Percentiles rank a stretch among this genome's conserved stretches.
Evolutionary conservation across 768 basidiomycete species (phyloP).

Genomic region (Tulasnella sp.): DNA sequence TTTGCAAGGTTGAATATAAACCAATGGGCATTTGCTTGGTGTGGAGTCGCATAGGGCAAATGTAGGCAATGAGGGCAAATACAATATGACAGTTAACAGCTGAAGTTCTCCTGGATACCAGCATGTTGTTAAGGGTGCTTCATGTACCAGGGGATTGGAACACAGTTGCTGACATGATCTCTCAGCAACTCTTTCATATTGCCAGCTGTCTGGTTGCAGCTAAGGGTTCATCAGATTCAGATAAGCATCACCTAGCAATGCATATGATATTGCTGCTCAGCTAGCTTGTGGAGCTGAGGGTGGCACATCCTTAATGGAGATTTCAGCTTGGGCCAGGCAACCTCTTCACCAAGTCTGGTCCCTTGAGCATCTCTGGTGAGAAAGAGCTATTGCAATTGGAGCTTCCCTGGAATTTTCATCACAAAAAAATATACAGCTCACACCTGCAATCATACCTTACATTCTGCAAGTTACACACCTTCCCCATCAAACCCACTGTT

Average conservation of each 20-base stretch:
- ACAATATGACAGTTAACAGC: no score
- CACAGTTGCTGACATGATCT: slow-evolving; percentile 22
- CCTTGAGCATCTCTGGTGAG: slow-evolving; percentile 26
- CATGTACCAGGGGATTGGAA: slow-evolving; percentile 23
- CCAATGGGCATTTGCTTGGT: no score
- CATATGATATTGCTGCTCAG: slow-evolving; percentile 11
- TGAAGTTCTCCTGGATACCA: slow-evolving; percentile 13
- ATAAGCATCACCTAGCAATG: slow-evolving; percentile 15
- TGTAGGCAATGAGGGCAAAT: no score
- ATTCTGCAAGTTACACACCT: slow-evolving; percentile 14
- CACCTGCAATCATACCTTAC: slow-evolving; percentile 15
- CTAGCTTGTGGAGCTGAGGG: slow-evolving; percentile 14
- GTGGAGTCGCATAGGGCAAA: no score
- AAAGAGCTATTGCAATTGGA: slow-evolving; percentile 29
- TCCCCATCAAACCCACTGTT: slow-evolving; percentile 13
- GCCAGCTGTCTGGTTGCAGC: slow-evolving; percentile 8
- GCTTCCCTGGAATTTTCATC: slow-evolving; percentile 26
- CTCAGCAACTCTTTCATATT: slow-evolving; percentile 10
- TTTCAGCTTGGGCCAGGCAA: slow-evolving; percentile 24
- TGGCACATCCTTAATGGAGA: slow-evolving; percentile 18
- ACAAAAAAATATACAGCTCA: slow-evolving; percentile 20
- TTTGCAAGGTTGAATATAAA: no score
- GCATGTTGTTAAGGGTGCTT: slow-evolving; percentile 23
- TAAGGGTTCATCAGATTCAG: background rate
- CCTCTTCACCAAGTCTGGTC: slow-evolving; percentile 31